Evolutionary conservation across 306 rosid species (phyloP).

Genomic region (Malus orientalis): DNA sequence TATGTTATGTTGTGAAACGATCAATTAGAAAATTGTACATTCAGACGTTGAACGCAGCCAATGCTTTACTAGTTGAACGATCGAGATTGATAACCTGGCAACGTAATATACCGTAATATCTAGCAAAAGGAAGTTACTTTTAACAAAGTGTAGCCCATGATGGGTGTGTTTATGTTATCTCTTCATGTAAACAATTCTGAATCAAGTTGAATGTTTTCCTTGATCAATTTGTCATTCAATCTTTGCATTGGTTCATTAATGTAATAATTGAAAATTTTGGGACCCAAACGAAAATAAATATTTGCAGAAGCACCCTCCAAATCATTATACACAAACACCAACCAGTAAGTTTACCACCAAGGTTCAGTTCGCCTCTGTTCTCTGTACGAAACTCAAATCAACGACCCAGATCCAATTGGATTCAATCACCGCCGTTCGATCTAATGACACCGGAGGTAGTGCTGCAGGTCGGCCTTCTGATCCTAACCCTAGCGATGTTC

Average conservation of each 20-base stretch:
- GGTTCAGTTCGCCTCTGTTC: background rate
- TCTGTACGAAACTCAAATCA: background rate
- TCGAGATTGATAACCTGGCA: background rate
- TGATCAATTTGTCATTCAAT: background rate
- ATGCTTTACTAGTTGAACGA: background rate
- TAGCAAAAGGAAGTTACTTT: background rate
- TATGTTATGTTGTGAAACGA: background rate
- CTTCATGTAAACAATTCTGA: background rate
- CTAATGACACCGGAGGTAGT: constrained; percentile 30
- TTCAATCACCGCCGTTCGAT: background rate
- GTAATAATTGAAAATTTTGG: background rate
- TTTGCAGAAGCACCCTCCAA: background rate
- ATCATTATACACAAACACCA: background rate
- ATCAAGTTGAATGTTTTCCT: background rate
- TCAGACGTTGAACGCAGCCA: background rate
- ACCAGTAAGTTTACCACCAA: background rate
- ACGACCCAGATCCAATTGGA: background rate
- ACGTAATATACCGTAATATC: background rate
- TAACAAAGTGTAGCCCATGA: background rate
- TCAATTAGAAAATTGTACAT: background rate
- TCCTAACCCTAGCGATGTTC: constrained; percentile 32
- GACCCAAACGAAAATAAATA: background rate
- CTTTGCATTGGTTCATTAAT: background rate
- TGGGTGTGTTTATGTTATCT: background rate
- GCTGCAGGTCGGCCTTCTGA: constrained; percentile 34